Base-by-base conservation (phyloP, 2,329 filamentous ascomycete species). In the Ceratocystis destructans region DNA sequence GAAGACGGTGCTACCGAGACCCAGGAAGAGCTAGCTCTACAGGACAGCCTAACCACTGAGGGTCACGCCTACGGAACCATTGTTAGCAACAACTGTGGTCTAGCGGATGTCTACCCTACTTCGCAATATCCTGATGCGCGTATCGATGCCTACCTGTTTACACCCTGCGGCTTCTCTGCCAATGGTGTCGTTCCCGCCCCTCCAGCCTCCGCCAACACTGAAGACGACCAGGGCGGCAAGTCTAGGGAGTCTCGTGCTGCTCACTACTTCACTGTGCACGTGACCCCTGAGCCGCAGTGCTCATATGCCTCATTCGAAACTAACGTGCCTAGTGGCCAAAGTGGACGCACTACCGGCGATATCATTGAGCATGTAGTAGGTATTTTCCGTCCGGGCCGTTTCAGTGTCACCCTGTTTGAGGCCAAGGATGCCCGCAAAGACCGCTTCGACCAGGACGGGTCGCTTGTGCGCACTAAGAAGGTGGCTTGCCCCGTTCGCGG, bases 291-390 rank as follows among this genome's bases (percentile, higher is more conserved):
- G 80, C 90, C 93, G 15, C 86, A 96, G 72, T 99, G 93, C 80
- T 96, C 92, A 4, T 99, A 96, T 75, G 94, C 94, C 45, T 96
- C 91, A 1, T 99, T 99, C 74, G 94, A 99, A 80, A 97, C 94
- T 70, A 99, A 97, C 71, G 93, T 99, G 3, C 94, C 94, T 1
- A 88, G 90, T 31, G 87, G 86, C 4, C 90, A 96, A 77, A 90
- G 85, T 66, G 92, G 92, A 17, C 88, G 92, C 69, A 88, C 92
- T 74, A 96, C 93, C 0, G 85, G 86, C 31, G 93, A 96, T 70
- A 87, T 97, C 68, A 88, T 99, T 69, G 86, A 96, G 75, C 90
- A 96, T 70, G 94, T 97, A 0, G 91, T 97, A 57, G 82, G 85
- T 70, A 99, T 99, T 73, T 99, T 99, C 84, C 90, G 91, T 74